Conservation (phyloP, 805 yeast genomes). For the Alloascoidea hylecoeti region DNA sequence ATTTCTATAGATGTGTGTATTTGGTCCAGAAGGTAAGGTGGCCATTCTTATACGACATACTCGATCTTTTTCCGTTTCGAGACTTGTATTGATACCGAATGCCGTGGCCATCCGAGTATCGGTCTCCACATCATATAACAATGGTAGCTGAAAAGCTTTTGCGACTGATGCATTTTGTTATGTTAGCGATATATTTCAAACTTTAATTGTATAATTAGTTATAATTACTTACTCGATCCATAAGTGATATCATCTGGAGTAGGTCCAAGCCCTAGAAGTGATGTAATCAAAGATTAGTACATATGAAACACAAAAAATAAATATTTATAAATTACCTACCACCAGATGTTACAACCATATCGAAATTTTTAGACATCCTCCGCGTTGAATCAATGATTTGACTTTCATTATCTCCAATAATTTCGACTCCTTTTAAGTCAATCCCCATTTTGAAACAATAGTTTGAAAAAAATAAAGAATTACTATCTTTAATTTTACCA, state of each 20-base stretch:
- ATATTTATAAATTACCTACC: constrained; percentile 12
- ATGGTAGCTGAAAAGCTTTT: constrained; percentile 37
- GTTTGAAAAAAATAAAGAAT: constrained; percentile 58
- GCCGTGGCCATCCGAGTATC: constrained; percentile 42
- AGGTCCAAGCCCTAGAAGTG: constrained; percentile 71
- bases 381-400: constrained; percentile 46
- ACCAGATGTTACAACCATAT: constrained; percentile 58
- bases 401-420: constrained; percentile 61
- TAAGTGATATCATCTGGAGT: constrained; percentile 89
- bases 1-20: constrained; percentile 25
- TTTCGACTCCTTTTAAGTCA: constrained; percentile 48
- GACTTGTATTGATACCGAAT: constrained; percentile 16
- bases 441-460: constrained; percentile 57
- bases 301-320: not conserved
- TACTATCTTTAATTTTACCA: constrained; percentile 73
- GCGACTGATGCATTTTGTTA: constrained; percentile 26
- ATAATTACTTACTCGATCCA: constrained; percentile 22
- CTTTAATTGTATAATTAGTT: not conserved
- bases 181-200: no score
- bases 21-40: constrained; percentile 41
- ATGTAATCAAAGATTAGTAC: no score
- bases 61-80: constrained; percentile 26
- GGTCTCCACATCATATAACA: constrained; percentile 39
- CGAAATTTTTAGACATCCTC: constrained; percentile 35
- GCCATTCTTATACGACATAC: constrained; percentile 71